These are phyloP conservation scores for Amyloporia xantha DNA, from an alignment of 768 basidiomycete species.

Conservation along the genomic window DNA sequence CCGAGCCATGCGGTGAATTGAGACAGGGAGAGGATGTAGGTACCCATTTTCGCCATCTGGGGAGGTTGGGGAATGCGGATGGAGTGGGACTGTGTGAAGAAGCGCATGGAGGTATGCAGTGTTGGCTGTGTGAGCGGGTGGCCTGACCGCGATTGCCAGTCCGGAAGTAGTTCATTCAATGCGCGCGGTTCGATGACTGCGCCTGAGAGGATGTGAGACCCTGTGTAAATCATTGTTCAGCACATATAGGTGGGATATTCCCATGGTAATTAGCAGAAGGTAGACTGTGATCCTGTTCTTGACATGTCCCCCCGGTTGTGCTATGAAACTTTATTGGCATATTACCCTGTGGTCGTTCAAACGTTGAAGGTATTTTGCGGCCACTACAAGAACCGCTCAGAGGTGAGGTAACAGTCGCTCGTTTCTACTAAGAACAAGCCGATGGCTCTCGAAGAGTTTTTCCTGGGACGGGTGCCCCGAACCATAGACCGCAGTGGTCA, in stretches of 20 bases:
- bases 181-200: slow-evolving; percentile 93
- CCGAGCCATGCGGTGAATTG: slow-evolving; percentile 88
- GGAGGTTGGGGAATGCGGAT: slow-evolving; percentile 93
- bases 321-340: too few relatives aligned
- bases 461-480: too few relatives aligned
- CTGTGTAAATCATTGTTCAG: slow-evolving; percentile 31
- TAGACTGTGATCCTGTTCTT: too few relatives aligned
- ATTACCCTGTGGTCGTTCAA: too few relatives aligned
- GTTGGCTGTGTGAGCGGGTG: slow-evolving; percentile 83
- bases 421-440: too few relatives aligned
- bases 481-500: too few relatives aligned
- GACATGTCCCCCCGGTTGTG: too few relatives aligned
- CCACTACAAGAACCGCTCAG: too few relatives aligned
- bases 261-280: not conserved
- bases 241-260: not conserved
- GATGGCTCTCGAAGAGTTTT: too few relatives aligned
- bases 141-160: slow-evolving; percentile 60
- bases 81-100: slow-evolving; percentile 60
- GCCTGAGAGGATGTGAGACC: slow-evolving; percentile 92
- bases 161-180: slow-evolving; percentile 83
- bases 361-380: too few relatives aligned
- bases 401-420: too few relatives aligned
- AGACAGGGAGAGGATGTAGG: slow-evolving; percentile 88
- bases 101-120: slow-evolving; percentile 76
- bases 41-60: slow-evolving; percentile 93